phyloP scores from a whole-genome alignment of 768 basidiomycete species.

The Lentinus tigrinus region DNA sequence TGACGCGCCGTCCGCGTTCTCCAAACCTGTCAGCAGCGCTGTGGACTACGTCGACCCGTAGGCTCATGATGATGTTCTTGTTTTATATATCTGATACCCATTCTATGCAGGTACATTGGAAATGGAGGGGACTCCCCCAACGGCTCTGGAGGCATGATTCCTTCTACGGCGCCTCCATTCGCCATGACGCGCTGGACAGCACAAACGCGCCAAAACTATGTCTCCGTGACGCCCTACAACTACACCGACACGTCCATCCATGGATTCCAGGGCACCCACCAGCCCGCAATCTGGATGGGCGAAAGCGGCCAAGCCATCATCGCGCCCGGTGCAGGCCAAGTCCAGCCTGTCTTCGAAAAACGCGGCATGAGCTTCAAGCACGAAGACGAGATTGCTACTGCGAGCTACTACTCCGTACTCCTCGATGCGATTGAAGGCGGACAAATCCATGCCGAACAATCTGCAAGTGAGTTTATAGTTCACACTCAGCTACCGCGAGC shows the following conservation, averaged over 20 bases:
- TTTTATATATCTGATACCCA: too few relatives aligned
- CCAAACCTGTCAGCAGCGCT: slow-evolving; percentile 32
- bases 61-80: too few relatives aligned
- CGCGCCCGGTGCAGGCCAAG: slow-evolving; percentile 51
- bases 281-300: slow-evolving; percentile 90
- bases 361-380: slow-evolving; percentile 55
- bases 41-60: slow-evolving; percentile 50
- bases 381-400: slow-evolving; percentile 49
- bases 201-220: slow-evolving; percentile 74
- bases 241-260: slow-evolving; percentile 58
- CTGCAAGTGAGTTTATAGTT: slow-evolving; percentile 54
- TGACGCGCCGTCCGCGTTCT: slow-evolving; percentile 18
- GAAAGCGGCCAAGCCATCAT: slow-evolving; percentile 66
- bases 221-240: slow-evolving; percentile 72
- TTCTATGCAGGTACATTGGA: slow-evolving; percentile 65
- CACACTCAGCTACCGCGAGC: too few relatives aligned
- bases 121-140: slow-evolving; percentile 72
- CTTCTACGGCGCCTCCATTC: slow-evolving; percentile 75
- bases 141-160: slow-evolving; percentile 76
- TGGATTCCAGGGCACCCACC: slow-evolving; percentile 74
- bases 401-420: slow-evolving; percentile 57
- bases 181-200: slow-evolving; percentile 88
- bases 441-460: slow-evolving; percentile 54
- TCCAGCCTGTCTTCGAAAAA: slow-evolving; percentile 55
- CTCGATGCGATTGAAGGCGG: slow-evolving; percentile 49